Evolutionary conservation across 192 early-diverging fungal species (phyloP).

Genomic region (Coemansia sp.): DNA sequence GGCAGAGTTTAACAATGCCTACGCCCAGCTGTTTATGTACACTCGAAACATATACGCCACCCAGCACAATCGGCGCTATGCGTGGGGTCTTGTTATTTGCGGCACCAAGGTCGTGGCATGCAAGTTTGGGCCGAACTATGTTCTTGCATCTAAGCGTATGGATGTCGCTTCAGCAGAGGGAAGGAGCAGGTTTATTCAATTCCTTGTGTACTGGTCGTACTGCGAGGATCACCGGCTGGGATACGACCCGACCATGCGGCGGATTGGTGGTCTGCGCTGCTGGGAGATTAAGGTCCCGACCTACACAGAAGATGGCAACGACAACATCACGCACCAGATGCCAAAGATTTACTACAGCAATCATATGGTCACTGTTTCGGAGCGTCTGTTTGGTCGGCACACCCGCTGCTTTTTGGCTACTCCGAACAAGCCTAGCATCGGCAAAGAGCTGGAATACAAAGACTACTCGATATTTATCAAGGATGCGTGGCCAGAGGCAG

Average conservation of each 20-base stretch:
- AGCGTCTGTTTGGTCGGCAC: too few relatives aligned
- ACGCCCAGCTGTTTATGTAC: too few relatives aligned
- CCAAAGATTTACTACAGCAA: too few relatives aligned
- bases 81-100: neutral
- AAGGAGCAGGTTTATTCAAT: neutral
- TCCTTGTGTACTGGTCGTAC: neutral
- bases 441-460: too few relatives aligned
- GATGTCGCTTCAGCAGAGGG: neutral
- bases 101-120: neutral
- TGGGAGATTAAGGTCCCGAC: neutral
- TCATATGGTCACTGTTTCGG: too few relatives aligned
- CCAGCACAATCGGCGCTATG: neutral
- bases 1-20: too few relatives aligned
- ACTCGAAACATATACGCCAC: too few relatives aligned
- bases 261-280: neutral
- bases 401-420: too few relatives aligned
- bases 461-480: too few relatives aligned
- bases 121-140: neutral
- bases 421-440: too few relatives aligned
- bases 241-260: conserved; percentile 1
- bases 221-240: neutral
- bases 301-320: too few relatives aligned
- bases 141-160: neutral
- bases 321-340: conserved; percentile 3
- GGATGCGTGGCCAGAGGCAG: too few relatives aligned